Evolutionary conservation across 352 stramenopile genomes (phyloP).

Genomic region (Phytophthora podocarpi): DNA sequence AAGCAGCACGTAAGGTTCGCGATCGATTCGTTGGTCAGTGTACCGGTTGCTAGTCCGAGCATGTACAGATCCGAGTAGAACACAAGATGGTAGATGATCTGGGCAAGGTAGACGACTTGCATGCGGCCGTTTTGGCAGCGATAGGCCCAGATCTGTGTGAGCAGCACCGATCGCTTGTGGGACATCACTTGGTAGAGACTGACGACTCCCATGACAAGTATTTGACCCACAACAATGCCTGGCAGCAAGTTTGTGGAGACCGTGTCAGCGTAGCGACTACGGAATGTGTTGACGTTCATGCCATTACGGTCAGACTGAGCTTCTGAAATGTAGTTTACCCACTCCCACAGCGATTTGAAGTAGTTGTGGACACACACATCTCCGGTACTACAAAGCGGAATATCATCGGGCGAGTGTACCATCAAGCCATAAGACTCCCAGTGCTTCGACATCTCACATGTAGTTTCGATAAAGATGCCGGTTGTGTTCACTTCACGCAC

Average conservation of each 20-base stretch:
- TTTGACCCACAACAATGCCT: conserved; percentile 27
- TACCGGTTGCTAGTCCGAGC: conserved; percentile 24
- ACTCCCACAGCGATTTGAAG: conserved; percentile 33
- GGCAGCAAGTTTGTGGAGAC: conserved; percentile 23
- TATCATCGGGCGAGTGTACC: conserved; percentile 26
- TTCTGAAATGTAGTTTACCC: conserved; percentile 7
- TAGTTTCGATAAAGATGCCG: conserved; percentile 25
- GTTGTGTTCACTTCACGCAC: conserved; percentile 27
- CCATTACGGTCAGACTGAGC: conserved; percentile 7
- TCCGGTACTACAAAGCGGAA: conserved; percentile 26
- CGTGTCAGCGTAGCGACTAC: conserved; percentile 23
- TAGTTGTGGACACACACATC: conserved; percentile 30
- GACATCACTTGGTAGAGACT: conserved; percentile 36
- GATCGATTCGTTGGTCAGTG: conserved; percentile 20
- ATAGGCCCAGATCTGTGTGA: conserved; percentile 42
- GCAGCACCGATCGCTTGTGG: conserved; percentile 27
- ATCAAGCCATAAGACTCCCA: conserved; percentile 30
- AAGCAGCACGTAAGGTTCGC: conserved; percentile 30
- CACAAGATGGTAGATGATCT: conserved; percentile 31
- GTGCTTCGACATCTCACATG: conserved; percentile 2
- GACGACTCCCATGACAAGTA: conserved; percentile 26
- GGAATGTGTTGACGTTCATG: conserved; percentile 28
- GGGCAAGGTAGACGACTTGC: conserved; percentile 24
- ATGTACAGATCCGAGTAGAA: conserved; percentile 29
- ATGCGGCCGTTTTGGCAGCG: conserved; percentile 30